Conservation (phyloP, 2,329 filamentous ascomycete species). For the Rugonectria rugulosa region DNA sequence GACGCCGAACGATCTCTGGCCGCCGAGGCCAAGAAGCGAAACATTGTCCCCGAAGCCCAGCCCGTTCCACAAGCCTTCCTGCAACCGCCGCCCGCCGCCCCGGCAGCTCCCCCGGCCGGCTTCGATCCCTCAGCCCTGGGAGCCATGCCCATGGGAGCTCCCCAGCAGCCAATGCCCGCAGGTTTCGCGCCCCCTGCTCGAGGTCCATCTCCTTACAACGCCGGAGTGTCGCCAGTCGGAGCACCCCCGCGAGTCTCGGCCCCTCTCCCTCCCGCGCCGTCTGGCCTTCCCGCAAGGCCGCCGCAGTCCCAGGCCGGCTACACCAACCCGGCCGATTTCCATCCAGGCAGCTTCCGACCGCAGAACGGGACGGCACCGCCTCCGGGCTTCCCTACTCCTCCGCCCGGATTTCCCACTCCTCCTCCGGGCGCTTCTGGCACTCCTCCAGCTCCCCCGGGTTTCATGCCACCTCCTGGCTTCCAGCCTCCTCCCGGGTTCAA, state of each 20-base stretch:
- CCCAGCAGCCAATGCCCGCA: constrained; percentile 46
- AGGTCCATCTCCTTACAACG: constrained; percentile 46
- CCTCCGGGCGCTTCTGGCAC: constrained; percentile 44
- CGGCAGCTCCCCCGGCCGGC: constrained; percentile 39
- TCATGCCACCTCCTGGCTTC: constrained; percentile 53
- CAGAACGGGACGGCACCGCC: constrained; percentile 47
- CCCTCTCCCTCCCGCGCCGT: constrained; percentile 57
- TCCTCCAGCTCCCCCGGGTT: constrained; percentile 51
- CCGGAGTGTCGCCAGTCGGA: constrained; percentile 36
- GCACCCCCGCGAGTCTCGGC: constrained; percentile 40
- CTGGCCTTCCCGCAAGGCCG: constrained; percentile 59
- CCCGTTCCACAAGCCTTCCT: constrained; percentile 79
- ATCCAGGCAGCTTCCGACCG: constrained; percentile 52
- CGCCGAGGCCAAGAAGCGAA: constrained; percentile 91
- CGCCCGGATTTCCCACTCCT: constrained; percentile 50
- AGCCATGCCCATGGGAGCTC: constrained; percentile 35
- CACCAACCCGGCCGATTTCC: constrained; percentile 57
- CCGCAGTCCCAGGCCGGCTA: constrained; percentile 55
- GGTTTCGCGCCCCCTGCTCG: constrained; percentile 49
- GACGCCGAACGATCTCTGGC: constrained; percentile 91
- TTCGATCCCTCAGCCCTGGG: constrained; percentile 47
- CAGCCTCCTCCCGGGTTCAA: constrained; percentile 55
- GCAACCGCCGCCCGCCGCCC: constrained; percentile 37
- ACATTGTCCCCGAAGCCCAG: constrained; percentile 83
- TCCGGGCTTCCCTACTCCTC: constrained; percentile 51